phyloP scores from a whole-genome alignment of 495 filamentous ascomycete genomes.

The Aspergillus sclerotiicarbonarius region DNA sequence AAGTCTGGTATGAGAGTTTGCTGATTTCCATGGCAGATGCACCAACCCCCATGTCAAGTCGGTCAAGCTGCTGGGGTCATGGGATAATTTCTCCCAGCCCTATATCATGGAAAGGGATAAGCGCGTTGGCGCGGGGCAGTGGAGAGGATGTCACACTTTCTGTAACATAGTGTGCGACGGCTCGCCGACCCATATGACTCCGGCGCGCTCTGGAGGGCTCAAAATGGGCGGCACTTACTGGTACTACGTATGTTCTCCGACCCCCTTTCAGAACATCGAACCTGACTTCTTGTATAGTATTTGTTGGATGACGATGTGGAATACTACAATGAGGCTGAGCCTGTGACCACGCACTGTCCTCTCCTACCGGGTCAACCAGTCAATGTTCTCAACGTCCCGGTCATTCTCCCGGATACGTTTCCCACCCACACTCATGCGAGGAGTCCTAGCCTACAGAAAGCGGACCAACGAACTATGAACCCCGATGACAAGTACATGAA shows the following conservation, averaged over 20 bases:
- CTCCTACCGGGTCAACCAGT: conserved; percentile 82
- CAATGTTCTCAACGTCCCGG: conserved; percentile 77
- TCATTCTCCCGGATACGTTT: conserved; percentile 55
- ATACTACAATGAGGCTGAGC: conserved; percentile 65
- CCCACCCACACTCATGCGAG: conserved; percentile 34
- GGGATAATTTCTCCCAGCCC: conserved; percentile 81
- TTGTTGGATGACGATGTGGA: conserved; percentile 73
- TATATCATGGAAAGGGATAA: conserved; percentile 78
- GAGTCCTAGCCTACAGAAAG: conserved; percentile 36
- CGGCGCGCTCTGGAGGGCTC: conserved; percentile 70
- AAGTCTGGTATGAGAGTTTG: not conserved
- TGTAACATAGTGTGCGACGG: conserved; percentile 83
- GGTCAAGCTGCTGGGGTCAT: conserved; percentile 82
- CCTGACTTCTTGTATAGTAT: conserved; percentile 55
- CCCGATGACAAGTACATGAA: conserved; percentile 72
- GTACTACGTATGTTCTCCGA: conserved; percentile 70
- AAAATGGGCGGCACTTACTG: conserved; percentile 94
- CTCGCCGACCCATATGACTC: conserved; percentile 45
- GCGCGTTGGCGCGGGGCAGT: conserved; percentile 66
- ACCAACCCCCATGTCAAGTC: conserved; percentile 64
- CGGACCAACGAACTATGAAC: conserved; percentile 69
- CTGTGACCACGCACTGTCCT: conserved; percentile 76
- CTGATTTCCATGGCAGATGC: conserved; percentile 45
- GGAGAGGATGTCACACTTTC: conserved; percentile 83
- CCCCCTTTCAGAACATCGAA: not conserved